phyloP scores from a whole-genome alignment of 2,329 filamentous ascomycete species.

The Gyromitra esculenta region DNA sequence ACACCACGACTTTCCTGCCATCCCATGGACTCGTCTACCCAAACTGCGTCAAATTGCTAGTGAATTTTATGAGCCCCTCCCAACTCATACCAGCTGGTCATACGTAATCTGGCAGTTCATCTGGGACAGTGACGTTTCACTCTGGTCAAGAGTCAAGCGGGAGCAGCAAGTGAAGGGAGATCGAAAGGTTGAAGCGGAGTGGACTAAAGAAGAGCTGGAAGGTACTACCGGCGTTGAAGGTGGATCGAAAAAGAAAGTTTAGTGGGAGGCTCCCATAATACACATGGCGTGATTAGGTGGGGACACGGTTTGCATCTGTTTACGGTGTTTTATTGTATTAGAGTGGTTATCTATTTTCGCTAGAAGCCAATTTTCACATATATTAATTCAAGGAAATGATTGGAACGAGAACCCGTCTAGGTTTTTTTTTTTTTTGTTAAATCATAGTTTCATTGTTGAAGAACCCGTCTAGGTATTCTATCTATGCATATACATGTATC shows the following conservation, averaged over 20 bases:
- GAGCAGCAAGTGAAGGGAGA: slow-evolving; percentile 71
- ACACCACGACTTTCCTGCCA: slow-evolving; percentile 97
- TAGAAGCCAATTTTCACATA: slow-evolving; percentile 1
- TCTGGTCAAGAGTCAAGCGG: slow-evolving; percentile 93
- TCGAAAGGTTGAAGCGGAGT: slow-evolving; percentile 66
- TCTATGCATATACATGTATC: background rate
- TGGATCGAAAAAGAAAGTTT: slow-evolving; percentile 29
- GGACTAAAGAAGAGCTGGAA: slow-evolving; percentile 54
- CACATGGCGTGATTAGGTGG: background rate
- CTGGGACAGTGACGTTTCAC: slow-evolving; percentile 84
- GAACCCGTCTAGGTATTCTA: background rate
- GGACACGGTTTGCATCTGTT: background rate
- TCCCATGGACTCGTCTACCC: slow-evolving; percentile 90
- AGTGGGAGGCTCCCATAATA: background rate
- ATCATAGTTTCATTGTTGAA: too few species aligned
- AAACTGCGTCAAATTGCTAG: slow-evolving; percentile 79
- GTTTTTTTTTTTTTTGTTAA: background rate
- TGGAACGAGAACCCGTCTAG: background rate
- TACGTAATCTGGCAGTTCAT: slow-evolving; percentile 97
- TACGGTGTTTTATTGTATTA: background rate
- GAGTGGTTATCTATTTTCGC: background rate
- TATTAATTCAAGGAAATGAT: slow-evolving; percentile 31
- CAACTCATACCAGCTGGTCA: slow-evolving; percentile 87
- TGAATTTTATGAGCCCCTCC: slow-evolving; percentile 91
- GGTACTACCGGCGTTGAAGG: slow-evolving; percentile 1